Evolutionary conservation across 1,284 basidiomycete species (phyloP).

Genomic region (Boletus mariae): DNA sequence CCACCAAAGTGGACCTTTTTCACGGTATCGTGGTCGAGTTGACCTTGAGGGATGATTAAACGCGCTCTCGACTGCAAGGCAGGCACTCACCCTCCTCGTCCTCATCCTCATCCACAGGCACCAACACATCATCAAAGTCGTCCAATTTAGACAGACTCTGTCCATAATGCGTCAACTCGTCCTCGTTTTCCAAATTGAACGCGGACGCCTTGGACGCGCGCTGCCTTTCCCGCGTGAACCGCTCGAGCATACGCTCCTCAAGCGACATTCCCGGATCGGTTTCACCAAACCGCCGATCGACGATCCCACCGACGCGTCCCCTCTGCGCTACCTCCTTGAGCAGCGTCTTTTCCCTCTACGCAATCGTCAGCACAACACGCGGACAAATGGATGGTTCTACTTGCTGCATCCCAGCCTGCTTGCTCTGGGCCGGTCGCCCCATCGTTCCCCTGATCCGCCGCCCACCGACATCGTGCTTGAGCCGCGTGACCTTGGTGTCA

Average conservation of each 20-base stretch:
- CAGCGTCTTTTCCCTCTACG: slow-evolving; percentile 79
- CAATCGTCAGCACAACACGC: slow-evolving; percentile 11
- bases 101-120: slow-evolving; percentile 71
- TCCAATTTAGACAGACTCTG: slow-evolving; percentile 82
- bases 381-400: slow-evolving; percentile 42
- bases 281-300: slow-evolving; percentile 97
- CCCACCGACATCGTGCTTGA: slow-evolving; percentile 91
- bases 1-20: slow-evolving; percentile 80
- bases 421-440: slow-evolving; percentile 81
- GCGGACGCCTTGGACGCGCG: slow-evolving; percentile 72
- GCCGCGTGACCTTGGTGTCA: slow-evolving; percentile 85
- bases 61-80: slow-evolving; percentile 18
- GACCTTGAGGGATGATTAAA: slow-evolving; percentile 38
- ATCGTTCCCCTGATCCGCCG: slow-evolving; percentile 80
- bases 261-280: slow-evolving; percentile 85
- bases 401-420: slow-evolving; percentile 87
- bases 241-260: slow-evolving; percentile 96
- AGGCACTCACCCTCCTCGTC: slow-evolving; percentile 40
- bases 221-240: slow-evolving; percentile 90
- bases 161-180: slow-evolving; percentile 92
- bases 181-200: slow-evolving; percentile 91
- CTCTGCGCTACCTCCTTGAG: slow-evolving; percentile 83
- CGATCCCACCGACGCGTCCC: slow-evolving; percentile 80
- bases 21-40: slow-evolving; percentile 66
- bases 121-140: slow-evolving; percentile 80